Percentiles rank a stretch among this genome's conserved stretches.
These are phyloP conservation scores for Panellus pusillus DNA, from an alignment of 768 basidiomycete species.

Conservation along the genomic window DNA sequence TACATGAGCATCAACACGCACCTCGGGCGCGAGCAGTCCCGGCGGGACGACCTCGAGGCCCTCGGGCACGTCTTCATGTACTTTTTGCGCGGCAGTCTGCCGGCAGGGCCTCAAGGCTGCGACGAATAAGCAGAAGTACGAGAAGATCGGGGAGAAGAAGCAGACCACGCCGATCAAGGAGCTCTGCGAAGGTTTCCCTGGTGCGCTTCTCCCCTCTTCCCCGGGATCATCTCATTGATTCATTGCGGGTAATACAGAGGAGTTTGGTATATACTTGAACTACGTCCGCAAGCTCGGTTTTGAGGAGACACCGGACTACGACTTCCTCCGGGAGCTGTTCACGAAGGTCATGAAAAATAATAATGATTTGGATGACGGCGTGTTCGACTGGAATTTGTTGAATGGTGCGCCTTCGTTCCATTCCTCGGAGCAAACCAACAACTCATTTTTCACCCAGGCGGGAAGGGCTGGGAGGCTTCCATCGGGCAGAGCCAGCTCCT, in stretches of 20 bases:
- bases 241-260: slow-evolving; percentile 55
- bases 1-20: slow-evolving; percentile 99
- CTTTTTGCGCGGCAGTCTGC: slow-evolving; percentile 93
- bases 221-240: slow-evolving; percentile 11
- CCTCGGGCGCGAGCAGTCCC: slow-evolving; percentile 91
- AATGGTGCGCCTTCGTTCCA: slow-evolving; percentile 54
- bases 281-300: slow-evolving; percentile 99
- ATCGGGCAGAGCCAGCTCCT: slow-evolving; percentile 65
- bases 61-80: slow-evolving; percentile 99
- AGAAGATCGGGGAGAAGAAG: slow-evolving; percentile 99
- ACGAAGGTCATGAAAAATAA: slow-evolving; percentile 91
- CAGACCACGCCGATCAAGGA: slow-evolving; percentile 98
- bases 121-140: slow-evolving; percentile 99
- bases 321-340: slow-evolving; percentile 94
- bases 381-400: slow-evolving; percentile 95
- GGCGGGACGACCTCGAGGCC: slow-evolving; percentile 97
- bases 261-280: slow-evolving; percentile 97
- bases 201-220: slow-evolving; percentile 39
- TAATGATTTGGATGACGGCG: slow-evolving; percentile 87
- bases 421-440: neutral
- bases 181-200: slow-evolving; percentile 92
- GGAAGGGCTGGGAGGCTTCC: slow-evolving; percentile 92
- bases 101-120: slow-evolving; percentile 99
- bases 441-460: slow-evolving; percentile 46
- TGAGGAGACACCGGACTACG: slow-evolving; percentile 98